Base-by-base conservation (phyloP, 176 grass and related monocot genomes). In the Paspalum notatum region DNA sequence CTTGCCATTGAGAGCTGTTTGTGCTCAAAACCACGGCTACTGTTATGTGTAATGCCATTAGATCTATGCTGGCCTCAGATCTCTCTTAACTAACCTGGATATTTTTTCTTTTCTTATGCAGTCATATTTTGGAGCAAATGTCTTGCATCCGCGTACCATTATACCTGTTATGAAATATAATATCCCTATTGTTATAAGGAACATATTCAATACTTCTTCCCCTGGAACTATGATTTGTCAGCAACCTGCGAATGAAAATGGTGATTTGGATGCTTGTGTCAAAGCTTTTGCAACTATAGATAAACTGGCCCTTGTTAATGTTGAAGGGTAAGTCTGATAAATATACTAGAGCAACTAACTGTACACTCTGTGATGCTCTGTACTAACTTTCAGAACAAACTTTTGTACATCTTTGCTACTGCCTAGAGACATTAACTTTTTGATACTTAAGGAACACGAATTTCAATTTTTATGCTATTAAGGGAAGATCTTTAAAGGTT, bases 51-150 rank as follows among this genome's bases (percentile, higher is more conserved):
- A 9, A 58, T 68, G 8, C 24, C 74, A 27, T 42, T 52, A 9
- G 1, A 71, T 79, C 18, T 54, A 6, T 40, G 78, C 38, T 55
- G 54, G 32, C 38, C 40, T 73, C 22, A 78, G 18, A 32, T 67
- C 74, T 62, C 16, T 82, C 20, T 24, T 58, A 58, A 20, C 12
- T 61, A 37, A 78, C 43, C 26, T 86, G 17, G 73, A 66, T 59
- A 63, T 8, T 18, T 53, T 46, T 38, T 69, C 78, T 66, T 41
- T 53, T 77, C 57, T 59, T 60, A 62, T 72, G 76, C 90, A 97
- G 90, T 97, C 93, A 55, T 97, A 97, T 72, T 97, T 97, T 52
- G 90, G 93, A 66, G 93, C 93, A 55, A 97, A 97, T 82, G 93
- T 97, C 43, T 74, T 97, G 85, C 90, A 97, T 79, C 93, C 93